These are phyloP conservation scores for Cercophora sp. DNA, from an alignment of 495 filamentous ascomycete species.

Conservation along the genomic window DNA sequence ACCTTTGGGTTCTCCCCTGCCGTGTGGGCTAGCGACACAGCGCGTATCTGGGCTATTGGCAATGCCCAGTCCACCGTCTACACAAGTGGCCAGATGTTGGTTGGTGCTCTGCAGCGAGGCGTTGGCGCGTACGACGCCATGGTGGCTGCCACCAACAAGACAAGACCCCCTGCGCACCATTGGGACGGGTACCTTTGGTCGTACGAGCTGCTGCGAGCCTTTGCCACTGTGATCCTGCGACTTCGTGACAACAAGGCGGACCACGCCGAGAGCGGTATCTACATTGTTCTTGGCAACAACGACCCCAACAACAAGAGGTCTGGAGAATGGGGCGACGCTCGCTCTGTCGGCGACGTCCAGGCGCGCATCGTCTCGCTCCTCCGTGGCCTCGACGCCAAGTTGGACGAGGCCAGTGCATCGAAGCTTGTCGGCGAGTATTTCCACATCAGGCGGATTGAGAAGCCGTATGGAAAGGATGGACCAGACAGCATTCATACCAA, in stretches of 20 bases:
- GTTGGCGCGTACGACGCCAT: not conserved
- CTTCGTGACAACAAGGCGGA: not conserved
- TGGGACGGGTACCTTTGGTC: constrained; percentile 1
- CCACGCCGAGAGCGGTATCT: not conserved
- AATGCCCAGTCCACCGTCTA: not conserved
- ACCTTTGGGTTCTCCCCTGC: not conserved
- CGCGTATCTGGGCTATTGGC: not conserved
- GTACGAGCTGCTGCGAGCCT: not conserved
- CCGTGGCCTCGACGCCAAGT: not conserved
- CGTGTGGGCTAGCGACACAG: not conserved
- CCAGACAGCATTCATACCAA: not conserved
- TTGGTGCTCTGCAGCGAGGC: not conserved
- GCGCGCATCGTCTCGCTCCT: not conserved
- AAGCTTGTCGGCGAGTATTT: not conserved
- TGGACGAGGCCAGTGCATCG: not conserved
- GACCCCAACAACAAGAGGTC: not conserved
- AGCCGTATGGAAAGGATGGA: not conserved
- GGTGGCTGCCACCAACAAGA: not conserved
- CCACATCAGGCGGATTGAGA: not conserved
- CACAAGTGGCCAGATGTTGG: not conserved
- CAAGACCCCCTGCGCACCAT: not conserved
- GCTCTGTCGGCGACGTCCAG: not conserved
- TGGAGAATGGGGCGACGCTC: not conserved
- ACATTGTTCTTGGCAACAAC: not conserved
- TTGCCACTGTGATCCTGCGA: not conserved